Evolutionary conservation across 1,284 basidiomycete genomes (phyloP), one percentile per base, ranked within the genome.

Genomic region (Trichosporon coremiiforme): DNA sequence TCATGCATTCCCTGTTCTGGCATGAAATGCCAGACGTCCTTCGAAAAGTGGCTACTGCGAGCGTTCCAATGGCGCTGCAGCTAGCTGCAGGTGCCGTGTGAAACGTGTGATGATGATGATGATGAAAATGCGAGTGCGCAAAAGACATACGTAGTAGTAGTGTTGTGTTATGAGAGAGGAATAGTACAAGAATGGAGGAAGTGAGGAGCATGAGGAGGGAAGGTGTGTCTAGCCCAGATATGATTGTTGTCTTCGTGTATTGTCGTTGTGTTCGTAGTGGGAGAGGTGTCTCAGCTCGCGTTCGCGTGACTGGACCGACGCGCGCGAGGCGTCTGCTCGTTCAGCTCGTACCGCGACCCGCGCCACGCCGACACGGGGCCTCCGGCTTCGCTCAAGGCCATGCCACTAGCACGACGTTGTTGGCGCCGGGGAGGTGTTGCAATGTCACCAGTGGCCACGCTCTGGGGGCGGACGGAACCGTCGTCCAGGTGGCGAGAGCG

Each of bases 311-410:
- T 62, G 5, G 57, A 33, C 8, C 57, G 57, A 17, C 57, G 57
- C 3, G 57, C 57, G 57, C 57, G 57, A 20, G 57, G 57, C 57
- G 57, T 62, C 57, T 62, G 57, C 57, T 62, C 57, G 3, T 62
- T 31, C 57, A 62, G 57, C 5, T 62, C 57, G 57, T 62, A 62
- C 33, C 57, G 57, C n/a, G 36, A 64, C 17, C 47, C 29, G 50
- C 71, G 64, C 72, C 72, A 73, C 31, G 68, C 62, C 6, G 64
- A 66, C 12, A 70, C 68, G 5, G 72, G 72, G 2, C 60, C 64
- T 6, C 64, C 71, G 13, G 53, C 50, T 29, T 72, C 71, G 68
- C 47, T 67, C 66, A 69, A 41, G 6, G 68, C 62, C n/a, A 71
- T 55, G 3, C 65, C 65, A 15, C 64, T 62, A 3, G 38, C n/a